Percentiles rank a stretch among this genome's conserved stretches.
These are phyloP conservation scores for Trichoderma sp. DNA, from an alignment of 2,329 filamentous ascomycete genomes.

Conservation along the genomic window DNA sequence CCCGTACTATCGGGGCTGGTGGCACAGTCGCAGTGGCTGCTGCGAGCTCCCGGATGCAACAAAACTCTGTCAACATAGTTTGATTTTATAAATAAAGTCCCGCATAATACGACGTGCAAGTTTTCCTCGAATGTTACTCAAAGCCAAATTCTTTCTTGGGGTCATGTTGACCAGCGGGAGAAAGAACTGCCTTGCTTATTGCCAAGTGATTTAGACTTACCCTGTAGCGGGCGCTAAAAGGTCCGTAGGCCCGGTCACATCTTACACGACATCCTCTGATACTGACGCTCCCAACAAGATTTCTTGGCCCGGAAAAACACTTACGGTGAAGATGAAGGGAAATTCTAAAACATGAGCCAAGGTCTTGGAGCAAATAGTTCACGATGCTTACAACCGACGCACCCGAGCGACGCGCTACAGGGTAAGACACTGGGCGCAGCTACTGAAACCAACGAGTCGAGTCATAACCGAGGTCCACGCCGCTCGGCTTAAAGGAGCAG, in stretches of 20 bases:
- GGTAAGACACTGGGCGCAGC: background rate
- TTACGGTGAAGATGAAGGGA: background rate
- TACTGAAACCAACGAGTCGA: background rate
- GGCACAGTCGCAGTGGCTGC: background rate
- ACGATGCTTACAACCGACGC: background rate
- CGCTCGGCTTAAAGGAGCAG: conserved; percentile 11
- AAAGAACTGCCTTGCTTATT: background rate
- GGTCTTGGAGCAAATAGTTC: background rate
- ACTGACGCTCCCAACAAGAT: background rate
- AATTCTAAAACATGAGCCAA: background rate
- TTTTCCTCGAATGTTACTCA: background rate
- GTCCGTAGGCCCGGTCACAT: background rate
- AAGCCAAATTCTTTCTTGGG: background rate
- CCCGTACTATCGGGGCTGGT: background rate
- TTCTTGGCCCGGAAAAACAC: background rate
- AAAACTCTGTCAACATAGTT: background rate
- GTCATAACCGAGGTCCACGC: conserved; percentile 1
- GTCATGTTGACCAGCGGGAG: too few relatives aligned
- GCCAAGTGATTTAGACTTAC: background rate
- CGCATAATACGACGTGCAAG: background rate
- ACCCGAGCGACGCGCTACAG: background rate
- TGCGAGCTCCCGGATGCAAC: background rate
- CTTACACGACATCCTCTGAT: background rate
- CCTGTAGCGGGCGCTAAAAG: background rate
- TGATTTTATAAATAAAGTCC: background rate